These are phyloP conservation scores for Sinapis alba DNA, from an alignment of 441 rosid genomes.

Conservation along the genomic window DNA sequence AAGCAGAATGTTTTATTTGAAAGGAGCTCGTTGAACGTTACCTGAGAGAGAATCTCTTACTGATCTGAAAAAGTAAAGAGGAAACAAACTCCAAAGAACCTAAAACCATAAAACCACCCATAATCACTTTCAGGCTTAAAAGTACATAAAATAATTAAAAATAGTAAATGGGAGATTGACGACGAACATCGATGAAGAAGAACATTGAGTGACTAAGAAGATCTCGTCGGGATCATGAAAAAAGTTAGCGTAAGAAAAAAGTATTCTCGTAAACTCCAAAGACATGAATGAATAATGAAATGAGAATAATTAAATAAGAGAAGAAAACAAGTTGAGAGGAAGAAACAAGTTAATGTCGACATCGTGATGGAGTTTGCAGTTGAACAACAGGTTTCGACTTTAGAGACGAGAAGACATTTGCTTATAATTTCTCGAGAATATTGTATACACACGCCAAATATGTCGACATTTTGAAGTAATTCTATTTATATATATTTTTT, in stretches of 20 bases:
- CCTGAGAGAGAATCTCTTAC: conserved; percentile 33
- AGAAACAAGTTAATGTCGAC: conserved; percentile 33
- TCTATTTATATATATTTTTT: background rate
- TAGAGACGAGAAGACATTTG: background rate
- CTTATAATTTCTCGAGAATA: background rate
- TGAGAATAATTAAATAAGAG: background rate
- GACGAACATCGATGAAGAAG: conserved; percentile 41
- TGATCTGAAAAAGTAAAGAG: conserved; percentile 19
- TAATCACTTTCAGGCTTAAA: background rate
- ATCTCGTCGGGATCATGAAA: conserved; percentile 29
- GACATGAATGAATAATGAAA: background rate
- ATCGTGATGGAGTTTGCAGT: conserved; percentile 31
- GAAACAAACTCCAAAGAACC: conserved; percentile 34
- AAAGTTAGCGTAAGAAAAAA: background rate
- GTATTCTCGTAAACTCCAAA: conserved; percentile 1
- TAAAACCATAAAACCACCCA: background rate
- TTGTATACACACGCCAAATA: conserved; percentile 29
- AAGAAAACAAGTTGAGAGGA: conserved; percentile 24
- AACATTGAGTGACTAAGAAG: conserved; percentile 28
- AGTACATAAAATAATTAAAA: background rate
- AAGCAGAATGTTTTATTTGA: background rate
- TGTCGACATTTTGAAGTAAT: conserved; percentile 38
- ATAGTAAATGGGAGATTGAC: background rate
- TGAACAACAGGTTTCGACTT: conserved; percentile 9
- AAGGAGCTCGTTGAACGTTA: conserved; percentile 1